Evolutionary conservation across 208 protist species (phyloP), one percentile per base, ranked within the genome.

Genomic region (Zelonia costaricensis): DNA sequence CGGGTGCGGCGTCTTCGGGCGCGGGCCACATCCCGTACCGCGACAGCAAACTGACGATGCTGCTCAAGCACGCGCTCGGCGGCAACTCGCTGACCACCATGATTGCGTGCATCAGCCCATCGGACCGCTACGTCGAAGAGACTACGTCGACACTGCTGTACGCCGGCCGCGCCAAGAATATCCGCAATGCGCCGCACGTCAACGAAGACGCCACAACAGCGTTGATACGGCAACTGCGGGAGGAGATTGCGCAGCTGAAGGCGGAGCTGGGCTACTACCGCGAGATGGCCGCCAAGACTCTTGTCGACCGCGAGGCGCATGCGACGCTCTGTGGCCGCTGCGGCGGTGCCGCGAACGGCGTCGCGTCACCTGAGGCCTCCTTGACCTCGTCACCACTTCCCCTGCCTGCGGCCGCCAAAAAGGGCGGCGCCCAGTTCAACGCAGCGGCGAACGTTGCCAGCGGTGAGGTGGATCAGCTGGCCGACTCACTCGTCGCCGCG

Each of bases 51-150:
- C 82, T 97, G 33, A 97, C 94, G 5, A 86, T 81, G 73, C 71
- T 97, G 43, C 77, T 97, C 23, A 82, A 84, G 66, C 82, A 93
- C 52, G 84, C 85, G 20, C 71, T 94, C 10, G 94, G 94, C 30
- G 94, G 94, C 25, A 96, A 94, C 74, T 91, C 86, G n/a, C 92
- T 93, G 56, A 98, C 95, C 8, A 73, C 85, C 13, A 97, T 97
- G 90, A 62, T 97, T 25, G 91, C 90, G 22, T 96, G 90, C 74
- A 92, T 97, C 52, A 92, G 57, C 16, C 87, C 82, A 1, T 89
- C 80, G 1, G 91, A 97, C 59, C 31, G 38, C 3, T 93, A 91
- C 54, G 55, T 88, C 0, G 94, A 97, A 23, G 94, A 98, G 58
- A 97, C 82, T 18, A 54, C 85, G 12, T 97, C 90, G 8, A 98